Base-by-base conservation (phyloP, 805 yeast genomes). In the Suhomyces sp. region DNA sequence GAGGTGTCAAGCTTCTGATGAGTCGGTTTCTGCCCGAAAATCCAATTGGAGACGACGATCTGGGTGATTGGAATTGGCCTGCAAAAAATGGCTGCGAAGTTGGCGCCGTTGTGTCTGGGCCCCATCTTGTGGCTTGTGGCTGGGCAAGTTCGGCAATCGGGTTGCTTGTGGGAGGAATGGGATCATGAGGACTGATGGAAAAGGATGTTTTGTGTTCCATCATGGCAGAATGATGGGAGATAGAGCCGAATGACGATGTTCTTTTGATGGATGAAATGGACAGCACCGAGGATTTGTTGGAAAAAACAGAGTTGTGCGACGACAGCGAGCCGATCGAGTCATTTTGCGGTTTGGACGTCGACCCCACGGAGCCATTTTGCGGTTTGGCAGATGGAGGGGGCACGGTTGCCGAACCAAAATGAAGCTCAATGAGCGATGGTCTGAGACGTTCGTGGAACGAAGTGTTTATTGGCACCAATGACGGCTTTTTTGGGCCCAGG, bases 341-440 rank as follows among this genome's bases (percentile, higher is more conserved):
- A 33, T 47, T 50, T 42, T 56, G 52, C n/a, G 47, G 35, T 44
- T 47, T 47, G 44, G 50, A 22, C 53, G 42, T 6, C 10, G 49
- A 33, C 9, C 49, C 49, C 52, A 48, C 3, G 6, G 49, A 33
- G 4, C 49, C 49, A 23, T 47, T 47, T 2, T 35, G 9, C 12
- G 38, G 12, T 15, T 33, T 22, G 26, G 48, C 40, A 12, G 27
- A 22, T 8, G 31, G 48, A 2, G 45, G 26, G 13, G 50, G 26
- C 13, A 13, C 38, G 0, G 50, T 35, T 19, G 29, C 41, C 19
- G 46, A 13, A 3, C 62, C 62, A 45, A 55, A 54, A 51, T 70
- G 70, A 35, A 72, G 56, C 55, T 72, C 77, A 23, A 71, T 60
- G 38, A 72, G 59, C 6, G 74, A 70, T 4, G 77, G 76, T 44